phyloP scores from a whole-genome alignment of 495 filamentous ascomycete species.

The Penicillium maclennaniae region DNA sequence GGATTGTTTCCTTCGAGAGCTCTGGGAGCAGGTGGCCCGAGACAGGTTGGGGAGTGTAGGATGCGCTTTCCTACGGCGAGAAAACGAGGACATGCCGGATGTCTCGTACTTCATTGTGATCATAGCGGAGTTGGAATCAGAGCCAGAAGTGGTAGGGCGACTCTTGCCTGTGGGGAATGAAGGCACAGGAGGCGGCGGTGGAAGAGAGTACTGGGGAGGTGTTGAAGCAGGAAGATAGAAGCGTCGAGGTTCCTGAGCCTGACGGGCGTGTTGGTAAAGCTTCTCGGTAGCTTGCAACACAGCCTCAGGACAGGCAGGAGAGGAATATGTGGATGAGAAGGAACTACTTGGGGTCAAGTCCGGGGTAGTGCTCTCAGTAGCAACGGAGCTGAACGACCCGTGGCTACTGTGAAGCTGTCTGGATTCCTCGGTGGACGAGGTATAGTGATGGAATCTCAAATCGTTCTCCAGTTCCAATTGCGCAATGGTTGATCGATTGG shows the following conservation, averaged over 20 bases:
- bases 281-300: slow-evolving; percentile 31
- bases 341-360: slow-evolving; percentile 46
- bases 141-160: slow-evolving; percentile 21
- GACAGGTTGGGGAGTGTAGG: slow-evolving; percentile 33
- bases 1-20: slow-evolving; percentile 27
- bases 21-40: slow-evolving; percentile 17
- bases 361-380: slow-evolving; percentile 33
- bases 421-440: slow-evolving; percentile 24
- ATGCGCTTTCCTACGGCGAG: slow-evolving; percentile 34
- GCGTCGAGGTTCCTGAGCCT: slow-evolving; percentile 9
- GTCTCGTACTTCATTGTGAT: slow-evolving; percentile 35
- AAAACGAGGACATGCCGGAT: slow-evolving; percentile 24
- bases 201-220: slow-evolving; percentile 31
- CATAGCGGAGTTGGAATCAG: slow-evolving; percentile 24
- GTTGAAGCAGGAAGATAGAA: slow-evolving; percentile 34
- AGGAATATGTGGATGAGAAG: slow-evolving; percentile 42
- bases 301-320: slow-evolving; percentile 29
- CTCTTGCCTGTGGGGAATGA: slow-evolving; percentile 14
- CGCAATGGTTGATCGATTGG: slow-evolving; percentile 35
- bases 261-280: slow-evolving; percentile 24
- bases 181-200: slow-evolving; percentile 30
- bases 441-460: slow-evolving; percentile 26
- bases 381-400: slow-evolving; percentile 37
- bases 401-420: slow-evolving; percentile 30
- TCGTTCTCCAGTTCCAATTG: slow-evolving; percentile 38